A percentile compares a stretch with the other conserved stretches of the same genome.
phyloP scores from a whole-genome alignment of 306 rosid species.

The Carpinus viminea region DNA sequence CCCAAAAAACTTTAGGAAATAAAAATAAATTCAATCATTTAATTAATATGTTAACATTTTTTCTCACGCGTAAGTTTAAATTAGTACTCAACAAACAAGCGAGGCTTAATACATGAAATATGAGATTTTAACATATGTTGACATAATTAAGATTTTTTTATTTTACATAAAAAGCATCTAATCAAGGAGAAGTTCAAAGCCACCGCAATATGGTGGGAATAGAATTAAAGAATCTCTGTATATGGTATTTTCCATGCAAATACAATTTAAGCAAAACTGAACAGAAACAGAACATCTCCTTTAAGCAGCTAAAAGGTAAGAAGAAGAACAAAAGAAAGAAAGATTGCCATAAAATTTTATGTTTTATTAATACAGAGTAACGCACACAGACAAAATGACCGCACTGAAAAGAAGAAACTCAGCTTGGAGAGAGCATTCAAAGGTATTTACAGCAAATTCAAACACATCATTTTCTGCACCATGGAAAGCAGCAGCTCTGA shows the following conservation, averaged over 20 bases:
- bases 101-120: too few species aligned
- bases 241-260: conserved; percentile 18
- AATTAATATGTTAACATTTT: too few species aligned
- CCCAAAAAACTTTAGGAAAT: too few species aligned
- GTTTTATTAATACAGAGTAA: conserved; percentile 30
- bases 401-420: conserved; percentile 24
- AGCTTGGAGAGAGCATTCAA: conserved; percentile 21
- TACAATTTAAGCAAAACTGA: neutral
- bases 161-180: neutral
- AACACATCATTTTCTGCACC: conserved; percentile 49
- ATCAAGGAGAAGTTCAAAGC: neutral
- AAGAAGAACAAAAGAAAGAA: neutral
- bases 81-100: too few species aligned
- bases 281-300: conserved; percentile 1
- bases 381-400: conserved; percentile 30
- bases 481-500: conserved; percentile 77
- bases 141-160: too few species aligned
- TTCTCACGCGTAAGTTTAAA: too few species aligned
- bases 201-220: conserved; percentile 1
- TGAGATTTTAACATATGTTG: too few species aligned
- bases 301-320: conserved; percentile 1
- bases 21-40: too few species aligned
- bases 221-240: conserved; percentile 32
- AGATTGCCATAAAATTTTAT: conserved; percentile 17
- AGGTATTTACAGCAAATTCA: conserved; percentile 55